phyloP scores from a whole-genome alignment of 108 stramenopile genomes.

The Chaetoceros tenuissimus region DNA sequence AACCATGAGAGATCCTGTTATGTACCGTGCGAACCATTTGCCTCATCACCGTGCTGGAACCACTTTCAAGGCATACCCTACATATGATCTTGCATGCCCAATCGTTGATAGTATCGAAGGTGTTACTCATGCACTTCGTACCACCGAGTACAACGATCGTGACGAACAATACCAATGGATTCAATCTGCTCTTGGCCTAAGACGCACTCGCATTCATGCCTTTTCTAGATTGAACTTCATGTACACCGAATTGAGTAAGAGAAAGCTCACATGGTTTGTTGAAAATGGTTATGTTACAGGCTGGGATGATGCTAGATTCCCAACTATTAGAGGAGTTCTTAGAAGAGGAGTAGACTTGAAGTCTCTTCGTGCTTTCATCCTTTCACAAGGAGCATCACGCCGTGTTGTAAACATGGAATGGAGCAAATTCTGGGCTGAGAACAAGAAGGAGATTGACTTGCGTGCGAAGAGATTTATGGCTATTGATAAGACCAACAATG shows the following conservation, averaged over 20 bases:
- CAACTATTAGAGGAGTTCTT: constrained; percentile 92
- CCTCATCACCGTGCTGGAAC: constrained; percentile 97
- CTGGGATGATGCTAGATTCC: constrained; percentile 99
- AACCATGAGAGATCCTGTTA: constrained; percentile 96
- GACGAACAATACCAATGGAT: constrained; percentile 95
- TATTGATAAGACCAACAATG: constrained; percentile 64
- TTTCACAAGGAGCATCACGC: constrained; percentile 83
- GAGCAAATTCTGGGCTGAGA: constrained; percentile 96
- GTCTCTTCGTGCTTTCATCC: constrained; percentile 87
- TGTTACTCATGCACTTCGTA: constrained; percentile 96
- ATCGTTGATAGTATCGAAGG: constrained; percentile 99
- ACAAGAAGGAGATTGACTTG: constrained; percentile 95
- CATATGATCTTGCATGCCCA: constrained; percentile 99
- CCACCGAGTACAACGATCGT: constrained; percentile 98
- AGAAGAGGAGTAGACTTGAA: constrained; percentile 87
- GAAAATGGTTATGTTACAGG: constrained; percentile 89
- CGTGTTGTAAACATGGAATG: constrained; percentile 96
- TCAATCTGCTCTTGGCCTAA: constrained; percentile 69
- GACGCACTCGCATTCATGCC: constrained; percentile 89
- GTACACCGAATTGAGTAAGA: constrained; percentile 93
- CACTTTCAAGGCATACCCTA: constrained; percentile 97
- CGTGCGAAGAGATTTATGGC: constrained; percentile 92
- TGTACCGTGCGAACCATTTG: constrained; percentile 88
- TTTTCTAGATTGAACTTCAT: constrained; percentile 97
- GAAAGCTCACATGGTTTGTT: constrained; percentile 99